phyloP scores from a whole-genome alignment of 2,329 filamentous ascomycete species.

The Colletotrichum orbiculare region DNA sequence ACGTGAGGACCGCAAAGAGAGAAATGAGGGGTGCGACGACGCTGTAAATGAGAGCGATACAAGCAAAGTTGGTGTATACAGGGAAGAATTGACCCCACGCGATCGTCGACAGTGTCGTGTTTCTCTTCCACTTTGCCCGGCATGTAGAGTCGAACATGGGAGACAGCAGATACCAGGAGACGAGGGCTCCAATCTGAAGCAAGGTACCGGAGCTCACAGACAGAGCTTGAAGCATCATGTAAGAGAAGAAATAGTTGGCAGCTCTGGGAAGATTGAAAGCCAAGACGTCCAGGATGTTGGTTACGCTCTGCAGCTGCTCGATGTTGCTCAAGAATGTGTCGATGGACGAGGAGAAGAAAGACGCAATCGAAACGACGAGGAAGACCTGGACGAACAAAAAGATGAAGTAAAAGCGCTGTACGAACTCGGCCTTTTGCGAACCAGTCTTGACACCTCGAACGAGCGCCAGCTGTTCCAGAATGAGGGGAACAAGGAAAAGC shows the following conservation, averaged over 20 bases:
- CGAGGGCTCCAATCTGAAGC: slow-evolving; percentile 81
- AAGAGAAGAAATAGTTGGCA: slow-evolving; percentile 98
- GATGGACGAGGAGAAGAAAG: slow-evolving; percentile 74
- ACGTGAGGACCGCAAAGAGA: slow-evolving; percentile 93
- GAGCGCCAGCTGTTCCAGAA: slow-evolving; percentile 78
- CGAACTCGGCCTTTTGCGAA: slow-evolving; percentile 80
- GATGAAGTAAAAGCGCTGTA: slow-evolving; percentile 91
- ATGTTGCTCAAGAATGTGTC: slow-evolving; percentile 68
- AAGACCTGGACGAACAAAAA: slow-evolving; percentile 97
- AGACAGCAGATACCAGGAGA: slow-evolving; percentile 84
- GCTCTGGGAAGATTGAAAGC: slow-evolving; percentile 85
- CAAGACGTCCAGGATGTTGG: slow-evolving; percentile 75
- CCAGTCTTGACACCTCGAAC: slow-evolving; percentile 87
- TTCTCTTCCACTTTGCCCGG: slow-evolving; percentile 84
- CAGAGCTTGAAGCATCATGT: slow-evolving; percentile 95
- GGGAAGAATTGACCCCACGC: slow-evolving; percentile 96
- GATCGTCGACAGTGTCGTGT: slow-evolving; percentile 80
- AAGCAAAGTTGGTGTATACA: slow-evolving; percentile 95
- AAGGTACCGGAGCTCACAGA: slow-evolving; percentile 91
- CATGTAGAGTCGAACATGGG: slow-evolving; percentile 86
- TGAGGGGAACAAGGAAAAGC: slow-evolving; percentile 82
- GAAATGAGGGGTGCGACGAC: slow-evolving; percentile 91
- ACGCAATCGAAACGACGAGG: slow-evolving; percentile 88
- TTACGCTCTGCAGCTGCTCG: slow-evolving; percentile 61
- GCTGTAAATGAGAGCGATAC: slow-evolving; percentile 89